Conservation (phyloP, 441 rosid species). For the Macaranga tanarius region DNA sequence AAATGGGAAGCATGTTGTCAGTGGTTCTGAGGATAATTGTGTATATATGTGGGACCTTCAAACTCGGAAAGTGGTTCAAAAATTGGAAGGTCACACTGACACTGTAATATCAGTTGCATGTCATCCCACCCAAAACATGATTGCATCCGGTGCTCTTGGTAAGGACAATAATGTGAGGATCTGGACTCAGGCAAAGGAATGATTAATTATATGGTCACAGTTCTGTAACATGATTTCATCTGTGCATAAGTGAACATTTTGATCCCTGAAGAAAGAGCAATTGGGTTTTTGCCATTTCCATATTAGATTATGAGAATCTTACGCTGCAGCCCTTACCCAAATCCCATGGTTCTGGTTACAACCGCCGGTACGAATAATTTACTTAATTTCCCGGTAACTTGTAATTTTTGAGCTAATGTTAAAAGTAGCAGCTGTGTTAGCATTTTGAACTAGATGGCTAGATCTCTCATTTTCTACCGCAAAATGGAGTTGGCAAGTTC, state of each 20-base stretch:
- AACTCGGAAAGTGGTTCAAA: conserved; percentile 73
- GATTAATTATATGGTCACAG: conserved; percentile 19
- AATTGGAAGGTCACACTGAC: conserved; percentile 89
- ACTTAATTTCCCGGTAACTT: conserved; percentile 2
- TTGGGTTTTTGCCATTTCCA: conserved; percentile 1
- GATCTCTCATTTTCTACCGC: background rate
- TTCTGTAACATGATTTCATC: background rate
- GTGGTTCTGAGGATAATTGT: conserved; percentile 86
- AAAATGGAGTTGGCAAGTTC: no score
- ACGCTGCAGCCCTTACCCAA: background rate
- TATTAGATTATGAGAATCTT: conserved; percentile 5
- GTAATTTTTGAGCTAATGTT: conserved; percentile 16
- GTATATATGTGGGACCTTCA: conserved; percentile 93
- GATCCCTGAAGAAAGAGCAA: background rate
- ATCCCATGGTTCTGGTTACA: background rate
- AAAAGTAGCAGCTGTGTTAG: background rate
- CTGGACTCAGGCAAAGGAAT: conserved; percentile 76
- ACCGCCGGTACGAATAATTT: background rate
- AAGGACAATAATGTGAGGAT: conserved; percentile 72
- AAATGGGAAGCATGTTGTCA: conserved; percentile 70
- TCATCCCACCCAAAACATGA: conserved; percentile 75
- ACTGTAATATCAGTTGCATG: conserved; percentile 77
- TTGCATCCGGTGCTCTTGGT: conserved; percentile 85
- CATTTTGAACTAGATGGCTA: background rate
- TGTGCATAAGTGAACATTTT: conserved; percentile 1